Base-by-base conservation (phyloP, 371 early-diverging fungal species). In the Mortierella sp. region DNA sequence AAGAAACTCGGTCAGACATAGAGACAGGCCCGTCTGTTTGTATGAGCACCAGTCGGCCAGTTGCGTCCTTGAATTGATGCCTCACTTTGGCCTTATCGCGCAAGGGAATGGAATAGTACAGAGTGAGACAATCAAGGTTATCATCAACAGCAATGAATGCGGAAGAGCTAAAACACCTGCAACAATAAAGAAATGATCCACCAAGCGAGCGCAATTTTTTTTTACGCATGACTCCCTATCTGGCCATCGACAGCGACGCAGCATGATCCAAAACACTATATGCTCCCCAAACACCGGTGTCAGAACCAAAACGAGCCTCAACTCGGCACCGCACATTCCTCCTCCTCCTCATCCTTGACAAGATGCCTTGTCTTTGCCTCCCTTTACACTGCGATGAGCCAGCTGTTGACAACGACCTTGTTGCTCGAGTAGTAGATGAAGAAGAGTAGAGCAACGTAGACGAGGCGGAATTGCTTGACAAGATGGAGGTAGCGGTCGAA, bases 1-100 rank as follows among this genome's bases (percentile, higher is more conserved):
- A 82, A 93, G 95, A 72, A 96, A 95, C 80, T 97, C 91, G 5
- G 91, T 90, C 6, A 94, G 9, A 21, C 75, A 71, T 14, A 91
- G 89, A 9, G 87, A 82, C 6, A 71, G 24, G 14, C 81, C 77
- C 2, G 53, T 34, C 55, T 89, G 90, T 4, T 82, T 69, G 85
- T 98, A 97, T 3, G 97, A 96, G 76, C 92, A 94, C 21, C 92
- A 88, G 81, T 98, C 98, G 31, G 96, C 96, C 59, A 98, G 90
- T 82, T 98, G 98, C 71, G 31, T n/a, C 72, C 77, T 48, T 71
- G 55, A 26, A 59, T 26, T 19, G 74, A 48, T 21, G 44, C 14
- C 9, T 59, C 61, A 31, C 34, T 34, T 9, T 21, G 34, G 34
- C 34, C 64, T 34, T 61, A 61, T n/a, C n/a, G 8, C 5, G 6